Evolutionary conservation across 192 early-diverging fungal genomes (phyloP), one percentile per base, ranked within the genome.

Genomic region (Umbelopsis ramanniana): DNA sequence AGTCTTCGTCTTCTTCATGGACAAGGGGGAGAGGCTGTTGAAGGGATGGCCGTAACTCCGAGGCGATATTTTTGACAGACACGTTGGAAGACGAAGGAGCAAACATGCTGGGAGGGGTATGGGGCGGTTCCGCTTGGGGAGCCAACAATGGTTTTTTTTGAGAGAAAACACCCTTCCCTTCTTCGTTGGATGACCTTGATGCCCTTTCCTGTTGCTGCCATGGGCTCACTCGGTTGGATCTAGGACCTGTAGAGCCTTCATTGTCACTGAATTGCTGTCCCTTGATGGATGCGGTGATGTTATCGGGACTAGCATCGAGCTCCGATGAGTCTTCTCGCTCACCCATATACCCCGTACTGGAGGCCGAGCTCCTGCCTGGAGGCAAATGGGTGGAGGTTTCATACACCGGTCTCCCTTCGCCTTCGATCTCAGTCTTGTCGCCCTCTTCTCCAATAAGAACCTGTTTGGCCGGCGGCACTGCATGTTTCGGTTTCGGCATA

Each of bases 401-500:
- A 17, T 40, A 70, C 26, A 38, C 50, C 17, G 50, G 26, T 43
- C 22, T 21, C 2, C 52, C 45, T 4, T 29, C 21, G 6, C 33
- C 24, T 37, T 70, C 69, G 19, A 70, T 52, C 38, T 70, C 47
- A 14, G 69, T 70, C 37, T 70, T 70, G 52, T 70, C 69, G 2
- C 48, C 9, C 26, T 70, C 69, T n/a, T 70, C 47, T 14, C 69
- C 52, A 17, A 48, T 48, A 2, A 70, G 33, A 10, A 70, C 52
- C 17, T 70, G 35, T 52, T 52, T 52, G 6, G 69, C 52, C 29
- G 69, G 69, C 47, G 69, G 50, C 11, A 70, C 19, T 6, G 69
- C 69, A 70, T 70, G 52, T 53, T 52, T 43, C 37, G 69, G 69
- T 19, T 70, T 70, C 15, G 69, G 69, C 69, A 70, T 70, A 52